Percentiles rank a stretch among this genome's conserved stretches.
phyloP scores from a whole-genome alignment of 768 basidiomycete genomes.

The Sarcodon aspratus region DNA sequence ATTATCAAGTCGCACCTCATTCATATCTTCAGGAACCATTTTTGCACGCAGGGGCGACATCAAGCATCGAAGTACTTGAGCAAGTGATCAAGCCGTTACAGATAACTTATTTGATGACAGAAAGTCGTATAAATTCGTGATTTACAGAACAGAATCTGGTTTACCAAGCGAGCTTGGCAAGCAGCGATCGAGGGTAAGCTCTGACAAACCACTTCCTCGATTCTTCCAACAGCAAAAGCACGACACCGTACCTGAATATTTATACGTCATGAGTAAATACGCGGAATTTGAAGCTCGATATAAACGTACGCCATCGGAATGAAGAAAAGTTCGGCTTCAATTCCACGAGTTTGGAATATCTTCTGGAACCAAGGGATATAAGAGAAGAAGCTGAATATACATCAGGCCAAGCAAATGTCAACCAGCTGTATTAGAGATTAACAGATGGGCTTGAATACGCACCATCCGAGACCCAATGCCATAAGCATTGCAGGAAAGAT shows the following conservation, averaged over 20 bases:
- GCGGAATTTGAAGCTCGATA: slow-evolving; percentile 13
- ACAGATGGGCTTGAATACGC: no score
- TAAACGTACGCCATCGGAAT: slow-evolving; percentile 35
- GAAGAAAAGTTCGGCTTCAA: slow-evolving; percentile 35
- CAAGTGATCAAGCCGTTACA: no score
- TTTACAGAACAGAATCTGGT: background rate
- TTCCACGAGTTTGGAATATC: slow-evolving; percentile 36
- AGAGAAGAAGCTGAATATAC: slow-evolving; percentile 22
- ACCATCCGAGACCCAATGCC: slow-evolving; percentile 27
- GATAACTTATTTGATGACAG: no score
- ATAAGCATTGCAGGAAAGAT: slow-evolving; percentile 33
- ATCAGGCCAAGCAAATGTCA: no score
- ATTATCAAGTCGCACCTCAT: no score
- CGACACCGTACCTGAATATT: background rate
- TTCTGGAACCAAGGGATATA: slow-evolving; percentile 35
- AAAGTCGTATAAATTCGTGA: no score
- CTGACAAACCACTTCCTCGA: slow-evolving; percentile 11
- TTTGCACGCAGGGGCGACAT: no score
- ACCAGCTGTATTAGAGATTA: no score
- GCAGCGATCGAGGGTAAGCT: slow-evolving; percentile 6
- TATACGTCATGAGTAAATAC: slow-evolving; percentile 6
- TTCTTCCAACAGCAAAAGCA: slow-evolving; percentile 11
- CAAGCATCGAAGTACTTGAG: no score
- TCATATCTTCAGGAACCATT: no score
- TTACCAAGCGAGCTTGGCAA: slow-evolving; percentile 9